Base-by-base conservation (phyloP, 106 monocot genomes). In the Phalaenopsis equestris region DNA sequence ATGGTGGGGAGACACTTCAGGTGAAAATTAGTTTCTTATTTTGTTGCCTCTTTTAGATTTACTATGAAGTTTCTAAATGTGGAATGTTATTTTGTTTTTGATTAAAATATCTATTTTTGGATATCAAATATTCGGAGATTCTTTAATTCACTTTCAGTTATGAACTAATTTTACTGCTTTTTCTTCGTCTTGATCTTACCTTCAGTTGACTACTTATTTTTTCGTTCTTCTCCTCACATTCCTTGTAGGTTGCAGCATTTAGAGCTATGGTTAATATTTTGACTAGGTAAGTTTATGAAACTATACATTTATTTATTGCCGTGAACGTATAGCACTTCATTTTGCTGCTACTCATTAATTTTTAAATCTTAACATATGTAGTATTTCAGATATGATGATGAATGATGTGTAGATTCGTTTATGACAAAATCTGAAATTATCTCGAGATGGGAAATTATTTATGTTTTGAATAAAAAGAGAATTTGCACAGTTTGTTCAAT, bases 1-100 rank as follows among this genome's bases (percentile, higher is more conserved):
- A 99, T 87, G 99, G 99, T 75, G 95, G 95, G 23, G 99, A 99
- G 88, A 99, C 99, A 52, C 93, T 99, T 86, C 99, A 99, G 99
- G 99, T 99, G 41, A 43, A 30, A 73, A 37, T 72, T 41, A 55
- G 11, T 8, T 55, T 15, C 43, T 78, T 23, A 15, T 49, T 12
- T 42, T 45, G 43, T 45, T 45, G 6, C 1, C 43, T 76, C 47
- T 24, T 47, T 76, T 76, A 23, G 23, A 49, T 19, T 10, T 41
- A 56, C 18, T 8, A 49, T 52, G 8, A 77, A 52, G 39, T 46
- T 39, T 12, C 41, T 1, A 47, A 46, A 49, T 76, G 49, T 47
- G 38, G 48, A 48, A 49, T 43, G 9, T 36, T 55, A 41, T 48
- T 39, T 30, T 82, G 16, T 77, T 0, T 1, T 70, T 70, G 39